phyloP scores from a whole-genome alignment of 768 basidiomycete genomes.

The Lenzites betulinus region DNA sequence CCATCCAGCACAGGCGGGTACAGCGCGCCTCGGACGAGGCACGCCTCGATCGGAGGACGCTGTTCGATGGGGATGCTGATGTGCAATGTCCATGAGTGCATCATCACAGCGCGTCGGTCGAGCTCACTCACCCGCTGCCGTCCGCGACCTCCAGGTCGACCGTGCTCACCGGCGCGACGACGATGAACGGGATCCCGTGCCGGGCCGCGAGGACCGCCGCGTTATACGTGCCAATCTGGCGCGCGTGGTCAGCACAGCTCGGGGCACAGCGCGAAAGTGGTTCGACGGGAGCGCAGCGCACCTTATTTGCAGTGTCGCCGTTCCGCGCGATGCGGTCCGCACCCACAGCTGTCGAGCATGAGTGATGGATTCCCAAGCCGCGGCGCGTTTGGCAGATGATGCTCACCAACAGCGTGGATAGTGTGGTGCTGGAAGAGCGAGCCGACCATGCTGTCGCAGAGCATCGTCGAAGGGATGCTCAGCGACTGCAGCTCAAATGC shows the following conservation, averaged over 20 bases:
- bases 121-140: slow-evolving; percentile 53
- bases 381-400: not conserved
- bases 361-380: not conserved
- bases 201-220: slow-evolving; percentile 89
- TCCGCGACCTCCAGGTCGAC: slow-evolving; percentile 80
- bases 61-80: slow-evolving; percentile 90
- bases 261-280: not conserved
- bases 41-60: slow-evolving; percentile 84
- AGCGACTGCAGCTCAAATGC: slow-evolving; percentile 87
- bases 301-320: slow-evolving; percentile 98
- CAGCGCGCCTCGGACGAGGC: slow-evolving; percentile 80
- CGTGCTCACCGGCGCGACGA: slow-evolving; percentile 91
- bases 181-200: slow-evolving; percentile 88
- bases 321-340: slow-evolving; percentile 90
- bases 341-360: slow-evolving; percentile 61
- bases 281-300: slow-evolving; percentile 24
- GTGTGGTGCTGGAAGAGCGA: slow-evolving; percentile 86
- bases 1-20: slow-evolving; percentile 50
- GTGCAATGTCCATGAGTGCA: slow-evolving; percentile 10
- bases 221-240: slow-evolving; percentile 89
- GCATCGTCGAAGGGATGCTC: slow-evolving; percentile 85
- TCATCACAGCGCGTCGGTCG: not conserved
- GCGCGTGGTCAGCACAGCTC: not conserved
- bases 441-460: slow-evolving; percentile 98
- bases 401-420: slow-evolving; percentile 79